These are phyloP conservation scores for Taphrina deformans DNA, from an alignment of 1,139 yeast genomes.

Conservation along the genomic window DNA sequence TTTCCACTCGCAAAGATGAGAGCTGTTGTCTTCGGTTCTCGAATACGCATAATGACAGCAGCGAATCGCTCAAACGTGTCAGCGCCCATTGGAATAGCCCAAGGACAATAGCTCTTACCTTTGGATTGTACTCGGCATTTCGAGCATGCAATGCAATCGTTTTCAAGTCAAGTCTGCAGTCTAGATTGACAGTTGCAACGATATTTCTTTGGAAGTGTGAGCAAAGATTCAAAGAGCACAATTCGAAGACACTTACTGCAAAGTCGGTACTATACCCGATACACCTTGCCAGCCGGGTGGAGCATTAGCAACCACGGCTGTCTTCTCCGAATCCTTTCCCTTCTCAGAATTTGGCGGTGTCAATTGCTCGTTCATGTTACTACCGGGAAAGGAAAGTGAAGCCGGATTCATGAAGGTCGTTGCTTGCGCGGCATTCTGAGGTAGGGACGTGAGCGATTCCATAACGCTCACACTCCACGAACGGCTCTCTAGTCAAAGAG, in stretches of 20 bases:
- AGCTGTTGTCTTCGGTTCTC: constrained; percentile 98
- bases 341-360: constrained; percentile 13
- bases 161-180: constrained; percentile 90
- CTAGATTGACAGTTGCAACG: constrained; percentile 96
- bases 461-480: constrained; percentile 12
- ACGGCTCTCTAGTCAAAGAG: constrained; percentile 5
- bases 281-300: constrained; percentile 45
- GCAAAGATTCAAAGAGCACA: constrained; percentile 1
- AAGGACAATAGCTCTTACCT: constrained; percentile 41
- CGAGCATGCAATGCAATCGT: constrained; percentile 98
- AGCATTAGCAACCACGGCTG: not conserved
- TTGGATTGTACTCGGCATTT: constrained; percentile 97
- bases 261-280: constrained; percentile 92
- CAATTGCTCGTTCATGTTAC: constrained; percentile 6
- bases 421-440: constrained; percentile 35
- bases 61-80: constrained; percentile 72
- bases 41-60: constrained; percentile 98
- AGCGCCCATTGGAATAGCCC: constrained; percentile 17
- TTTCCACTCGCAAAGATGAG: constrained; percentile 97
- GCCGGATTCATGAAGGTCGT: constrained; percentile 33
- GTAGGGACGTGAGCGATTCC: constrained; percentile 33
- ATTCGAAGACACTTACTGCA: constrained; percentile 52
- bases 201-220: constrained; percentile 55
- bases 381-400: constrained; percentile 32
- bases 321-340: constrained; percentile 22